A percentile compares a stretch with the other conserved stretches of the same genome.
Conservation (phyloP, 345 rosid species). For the Angophora floribunda region DNA sequence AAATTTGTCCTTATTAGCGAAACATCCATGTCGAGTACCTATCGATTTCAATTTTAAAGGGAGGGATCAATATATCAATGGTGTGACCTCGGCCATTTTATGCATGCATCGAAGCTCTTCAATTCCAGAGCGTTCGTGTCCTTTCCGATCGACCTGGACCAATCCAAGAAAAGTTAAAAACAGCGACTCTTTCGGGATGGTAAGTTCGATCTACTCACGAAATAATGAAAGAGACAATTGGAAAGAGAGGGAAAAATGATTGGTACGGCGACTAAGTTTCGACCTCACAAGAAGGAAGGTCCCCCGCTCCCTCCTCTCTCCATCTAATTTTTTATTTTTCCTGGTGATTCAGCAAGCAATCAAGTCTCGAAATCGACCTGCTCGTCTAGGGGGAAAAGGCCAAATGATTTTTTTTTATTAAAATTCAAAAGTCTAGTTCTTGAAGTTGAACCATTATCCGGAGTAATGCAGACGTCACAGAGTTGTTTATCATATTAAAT, state of each 20-base stretch:
- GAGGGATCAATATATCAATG: background rate
- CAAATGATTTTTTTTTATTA: background rate
- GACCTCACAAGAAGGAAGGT: background rate
- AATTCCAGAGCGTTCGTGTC: background rate
- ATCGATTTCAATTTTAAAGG: background rate
- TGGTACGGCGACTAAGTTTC: background rate
- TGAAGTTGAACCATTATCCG: background rate
- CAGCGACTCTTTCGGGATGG: background rate
- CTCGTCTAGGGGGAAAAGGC: background rate
- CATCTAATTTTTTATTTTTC: background rate
- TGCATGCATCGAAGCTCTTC: background rate
- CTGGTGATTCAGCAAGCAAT: background rate
- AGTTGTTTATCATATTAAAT: background rate
- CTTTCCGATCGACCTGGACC: background rate
- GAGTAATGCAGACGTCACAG: background rate
- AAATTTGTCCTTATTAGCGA: background rate
- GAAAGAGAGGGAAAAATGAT: background rate
- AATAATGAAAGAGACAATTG: background rate
- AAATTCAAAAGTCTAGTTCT: background rate
- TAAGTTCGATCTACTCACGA: background rate
- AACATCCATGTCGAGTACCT: background rate
- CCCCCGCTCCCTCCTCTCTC: background rate
- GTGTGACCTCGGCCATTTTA: background rate
- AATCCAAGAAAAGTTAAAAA: background rate
- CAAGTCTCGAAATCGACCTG: background rate